Evolutionary conservation across 1,284 basidiomycete genomes (phyloP), one percentile per base, ranked within the genome.

Genomic region (Rhodotorula sp.): DNA sequence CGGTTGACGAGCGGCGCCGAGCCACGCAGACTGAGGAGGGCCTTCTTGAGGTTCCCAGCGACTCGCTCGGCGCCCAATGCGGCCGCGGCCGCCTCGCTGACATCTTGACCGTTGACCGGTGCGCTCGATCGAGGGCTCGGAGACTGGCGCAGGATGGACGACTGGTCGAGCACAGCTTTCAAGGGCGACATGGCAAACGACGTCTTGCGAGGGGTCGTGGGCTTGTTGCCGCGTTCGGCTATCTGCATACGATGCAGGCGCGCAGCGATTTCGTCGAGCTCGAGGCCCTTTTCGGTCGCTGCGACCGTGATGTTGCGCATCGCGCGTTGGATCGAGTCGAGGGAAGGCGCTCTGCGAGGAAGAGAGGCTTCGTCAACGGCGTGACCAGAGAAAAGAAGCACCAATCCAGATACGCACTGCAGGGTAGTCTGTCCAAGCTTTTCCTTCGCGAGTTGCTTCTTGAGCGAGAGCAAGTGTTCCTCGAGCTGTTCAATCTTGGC

Each of bases 281-380:
- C 87, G 57, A 84, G 81, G 1, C 83, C 82, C 80, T 90, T 88
- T 70, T 88, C 87, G 47, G 85, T 83, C 65, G 83, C 81, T 19
- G 81, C 81, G 15, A 78, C 76, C 62, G 90, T 89, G 73, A 95
- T 91, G 79, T 94, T 94, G 60, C 89, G 87, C 76, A 89, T 90
- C 0, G 91, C 90, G 43, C 92, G 86, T 72, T 90, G 88, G 77
- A 95, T 86, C 0, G 90, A 90, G 77, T 93, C 92, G 60, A 95
- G 81, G 16, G 90, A 88, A 0, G 93, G 92, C 12, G 90, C 86
- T 75, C 90, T 92, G 77, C 67, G 43, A 66, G 21, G 55, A 26
- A 38, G 59, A 23, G 23, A 23, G 2, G 1, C 0, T 10, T 14
- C 3, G 54, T 56, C 45, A 63, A 52, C 52, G 38, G 3, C 1